Evolutionary conservation across 192 early-diverging fungal species (phyloP).

Genomic region (Geranomyces variabilis): DNA sequence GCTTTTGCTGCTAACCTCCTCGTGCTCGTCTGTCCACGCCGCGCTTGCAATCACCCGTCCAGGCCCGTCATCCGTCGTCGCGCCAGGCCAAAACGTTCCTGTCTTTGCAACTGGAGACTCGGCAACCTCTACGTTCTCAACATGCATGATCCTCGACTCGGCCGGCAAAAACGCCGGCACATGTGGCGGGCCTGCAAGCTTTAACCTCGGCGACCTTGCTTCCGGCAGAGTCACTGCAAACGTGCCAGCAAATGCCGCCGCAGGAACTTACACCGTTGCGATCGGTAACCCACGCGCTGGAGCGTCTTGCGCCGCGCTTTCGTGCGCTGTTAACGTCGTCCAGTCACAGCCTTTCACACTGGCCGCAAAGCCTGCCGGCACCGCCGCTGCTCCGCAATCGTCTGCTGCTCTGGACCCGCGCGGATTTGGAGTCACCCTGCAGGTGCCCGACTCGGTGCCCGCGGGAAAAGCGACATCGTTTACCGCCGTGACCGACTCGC

Average conservation of each 20-base stretch:
- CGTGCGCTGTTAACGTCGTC: conserved; percentile 1
- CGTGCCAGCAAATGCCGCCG: neutral
- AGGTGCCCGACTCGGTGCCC: neutral
- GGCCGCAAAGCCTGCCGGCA: neutral
- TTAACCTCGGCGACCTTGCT: conserved; percentile 12
- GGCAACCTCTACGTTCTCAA: conserved; percentile 2
- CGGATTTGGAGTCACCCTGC: conserved; percentile 23
- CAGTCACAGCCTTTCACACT: conserved; percentile 7
- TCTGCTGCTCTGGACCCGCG: conserved; percentile 13
- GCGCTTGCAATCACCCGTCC: conserved; percentile 10
- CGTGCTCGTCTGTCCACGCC: neutral
- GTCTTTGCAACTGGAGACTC: conserved; percentile 15
- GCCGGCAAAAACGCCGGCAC: conserved; percentile 1
- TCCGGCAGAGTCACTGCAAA: conserved; percentile 22
- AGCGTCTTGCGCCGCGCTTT: neutral
- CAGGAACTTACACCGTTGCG: conserved; percentile 18
- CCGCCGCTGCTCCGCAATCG: neutral
- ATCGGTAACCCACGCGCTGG: neutral
- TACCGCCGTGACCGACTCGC: conserved; percentile 7
- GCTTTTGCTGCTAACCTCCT: no score
- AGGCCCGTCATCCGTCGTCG: conserved; percentile 1
- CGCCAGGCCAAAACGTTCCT: conserved; percentile 21
- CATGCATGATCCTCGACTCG: neutral
- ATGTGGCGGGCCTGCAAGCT: conserved; percentile 15
- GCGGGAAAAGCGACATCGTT: conserved; percentile 3